A percentile compares a stretch with the other conserved stretches of the same genome.
phyloP scores from a whole-genome alignment of 345 rosid species.

The Eucalyptus cloeziana region DNA sequence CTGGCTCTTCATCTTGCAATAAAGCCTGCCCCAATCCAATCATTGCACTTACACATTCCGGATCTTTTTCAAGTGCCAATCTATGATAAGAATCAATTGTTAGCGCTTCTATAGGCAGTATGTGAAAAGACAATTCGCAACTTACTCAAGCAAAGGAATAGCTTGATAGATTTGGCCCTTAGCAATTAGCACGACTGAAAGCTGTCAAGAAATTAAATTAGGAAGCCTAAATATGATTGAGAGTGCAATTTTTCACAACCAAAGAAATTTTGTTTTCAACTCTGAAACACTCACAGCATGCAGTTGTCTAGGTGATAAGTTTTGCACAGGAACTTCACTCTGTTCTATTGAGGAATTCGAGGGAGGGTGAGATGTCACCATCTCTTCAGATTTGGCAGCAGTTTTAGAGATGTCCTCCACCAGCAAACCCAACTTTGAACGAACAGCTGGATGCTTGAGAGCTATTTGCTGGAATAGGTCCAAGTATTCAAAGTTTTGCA shows the following conservation, averaged over 20 bases:
- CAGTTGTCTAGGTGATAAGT: conserved; percentile 44
- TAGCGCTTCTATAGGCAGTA: neutral
- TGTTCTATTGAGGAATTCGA: conserved; percentile 12
- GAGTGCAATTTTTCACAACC: neutral
- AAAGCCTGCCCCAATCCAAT: conserved; percentile 66
- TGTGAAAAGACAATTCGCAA: neutral
- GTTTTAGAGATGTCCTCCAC: conserved; percentile 7
- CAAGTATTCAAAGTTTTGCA: neutral
- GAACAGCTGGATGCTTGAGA: conserved; percentile 49
- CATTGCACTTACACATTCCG: conserved; percentile 44
- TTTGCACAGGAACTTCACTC: conserved; percentile 15
- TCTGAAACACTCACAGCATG: conserved; percentile 39
- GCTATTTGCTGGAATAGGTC: conserved; percentile 37
- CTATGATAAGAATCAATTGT: conserved; percentile 17
- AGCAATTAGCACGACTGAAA: conserved; percentile 48
- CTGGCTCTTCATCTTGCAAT: conserved; percentile 34
- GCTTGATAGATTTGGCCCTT: conserved; percentile 41
- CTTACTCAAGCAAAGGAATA: conserved; percentile 46
- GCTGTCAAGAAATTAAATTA: conserved; percentile 34
- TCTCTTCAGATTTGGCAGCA: conserved; percentile 6
- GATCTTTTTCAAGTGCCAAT: conserved; percentile 69
- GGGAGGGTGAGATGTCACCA: conserved; percentile 3
- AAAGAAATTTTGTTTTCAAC: neutral
- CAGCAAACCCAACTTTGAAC: conserved; percentile 57
- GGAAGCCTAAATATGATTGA: neutral